phyloP scores from a whole-genome alignment of 2,329 filamentous ascomycete genomes.

The Xylaria polymorpha region DNA sequence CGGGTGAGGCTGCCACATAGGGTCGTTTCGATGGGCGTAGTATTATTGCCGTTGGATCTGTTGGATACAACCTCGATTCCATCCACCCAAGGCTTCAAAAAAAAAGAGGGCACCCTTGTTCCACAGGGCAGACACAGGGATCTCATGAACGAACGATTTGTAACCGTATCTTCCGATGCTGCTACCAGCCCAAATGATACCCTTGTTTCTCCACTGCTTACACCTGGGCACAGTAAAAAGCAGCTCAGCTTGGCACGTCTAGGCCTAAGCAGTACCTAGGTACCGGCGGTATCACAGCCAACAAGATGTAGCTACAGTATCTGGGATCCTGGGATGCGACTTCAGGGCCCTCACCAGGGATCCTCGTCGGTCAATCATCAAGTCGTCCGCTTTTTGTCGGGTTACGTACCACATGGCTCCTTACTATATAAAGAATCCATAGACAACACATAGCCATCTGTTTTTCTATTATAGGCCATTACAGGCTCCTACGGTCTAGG shows the following conservation, averaged over 20 bases:
- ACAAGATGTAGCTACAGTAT: neutral
- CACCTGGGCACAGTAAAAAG: neutral
- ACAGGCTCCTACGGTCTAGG: neutral
- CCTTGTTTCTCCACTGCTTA: neutral
- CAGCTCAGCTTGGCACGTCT: neutral
- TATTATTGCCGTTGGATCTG: neutral
- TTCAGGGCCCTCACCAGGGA: neutral
- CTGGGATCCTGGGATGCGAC: neutral
- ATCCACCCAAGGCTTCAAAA: neutral
- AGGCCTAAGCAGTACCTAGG: neutral
- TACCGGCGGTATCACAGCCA: neutral
- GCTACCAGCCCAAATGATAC: neutral
- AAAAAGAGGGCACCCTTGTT: neutral
- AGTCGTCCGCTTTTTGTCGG: neutral
- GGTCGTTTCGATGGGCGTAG: neutral
- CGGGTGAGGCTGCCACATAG: neutral
- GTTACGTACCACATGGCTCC: neutral
- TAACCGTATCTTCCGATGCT: neutral
- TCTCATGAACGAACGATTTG: neutral
- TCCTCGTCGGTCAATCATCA: neutral
- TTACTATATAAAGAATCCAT: neutral
- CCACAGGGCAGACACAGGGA: neutral
- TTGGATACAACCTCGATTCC: neutral
- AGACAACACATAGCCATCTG: neutral
- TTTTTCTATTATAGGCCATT: neutral